Evolutionary conservation across 2,329 filamentous ascomycete genomes (phyloP), one percentile per base, ranked within the genome.

Genomic region (Beauveria caledonica): DNA sequence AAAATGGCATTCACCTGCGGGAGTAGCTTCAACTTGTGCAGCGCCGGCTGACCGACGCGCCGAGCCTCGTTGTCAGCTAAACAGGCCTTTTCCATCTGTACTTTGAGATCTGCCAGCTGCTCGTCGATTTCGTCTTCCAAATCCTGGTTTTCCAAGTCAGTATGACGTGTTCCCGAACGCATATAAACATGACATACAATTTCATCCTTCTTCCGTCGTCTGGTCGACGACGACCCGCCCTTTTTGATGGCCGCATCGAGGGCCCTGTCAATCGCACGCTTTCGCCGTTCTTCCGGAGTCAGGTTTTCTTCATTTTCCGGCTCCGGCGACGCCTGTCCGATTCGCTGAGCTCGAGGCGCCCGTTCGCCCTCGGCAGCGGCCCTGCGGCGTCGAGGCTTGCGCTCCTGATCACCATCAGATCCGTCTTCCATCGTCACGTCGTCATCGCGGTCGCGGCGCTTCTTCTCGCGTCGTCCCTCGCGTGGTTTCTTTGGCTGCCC

Each of bases 1-100:
- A 99, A 82, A 21, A 97, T 81, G 48, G 86, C 86, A 51, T 92
- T 87, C 15, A 99, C 94, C 71, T 96, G 88, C 1, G 93, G 92
- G 17, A 99, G 85, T 66, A 99, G 87, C 76, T 92, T 92, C 50
- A 99, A 84, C 78, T 99, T 99, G 77, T 96, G 88, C 62, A 92
- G 85, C 33, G 94, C 94, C 0, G 93, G 91, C 69, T 90, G 81
- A 65, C 88, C 87, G 55, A 86, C 81, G 65, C 88, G 83, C 67
- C 94, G 92, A 44, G 90, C 91, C 60, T 86, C 78, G 67, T 93
- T 92, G 73, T 99, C 94, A 42, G 86, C 84, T 73, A 92, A 85
- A 62, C 93, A 96, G 17, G 94, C 94, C 65, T 86, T 82, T 66
- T 94, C 92, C 92, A 99, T 99, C 60, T 86, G 86, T 58, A 89